phyloP scores from a whole-genome alignment of 2,329 filamentous ascomycete species.

The Dothideomycetidae sp. region DNA sequence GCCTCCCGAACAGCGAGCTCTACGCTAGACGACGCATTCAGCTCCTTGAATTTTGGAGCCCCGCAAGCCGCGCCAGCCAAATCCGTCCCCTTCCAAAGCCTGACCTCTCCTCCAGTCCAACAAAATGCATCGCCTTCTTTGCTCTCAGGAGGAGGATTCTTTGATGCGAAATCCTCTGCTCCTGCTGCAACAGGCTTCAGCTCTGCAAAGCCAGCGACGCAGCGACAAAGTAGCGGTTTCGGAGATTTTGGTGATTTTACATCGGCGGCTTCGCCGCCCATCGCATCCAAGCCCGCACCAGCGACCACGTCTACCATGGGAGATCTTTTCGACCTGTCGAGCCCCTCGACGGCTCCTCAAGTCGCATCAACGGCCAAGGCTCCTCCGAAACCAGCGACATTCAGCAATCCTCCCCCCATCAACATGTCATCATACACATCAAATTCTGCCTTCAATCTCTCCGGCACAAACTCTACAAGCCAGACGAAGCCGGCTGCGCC shows the following conservation, averaged over 20 bases:
- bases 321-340: conserved; percentile 67
- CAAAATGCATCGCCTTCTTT: conserved; percentile 29
- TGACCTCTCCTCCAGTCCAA: conserved; percentile 40
- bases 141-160: conserved; percentile 71
- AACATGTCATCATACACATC: conserved; percentile 26
- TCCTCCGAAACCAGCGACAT: conserved; percentile 20
- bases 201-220: conserved; percentile 27
- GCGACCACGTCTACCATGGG: conserved; percentile 39
- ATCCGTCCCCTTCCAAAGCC: conserved; percentile 49
- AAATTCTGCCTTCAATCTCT: conserved; percentile 72
- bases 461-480: conserved; percentile 31
- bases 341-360: conserved; percentile 22
- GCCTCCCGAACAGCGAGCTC: conserved; percentile 40
- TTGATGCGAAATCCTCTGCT: conserved; percentile 47
- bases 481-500: conserved; percentile 21
- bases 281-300: conserved; percentile 29
- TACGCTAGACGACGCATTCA: conserved; percentile 68
- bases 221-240: conserved; percentile 40
- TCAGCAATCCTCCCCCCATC: conserved; percentile 22
- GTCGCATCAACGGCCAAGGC: conserved; percentile 26
- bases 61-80: conserved; percentile 37
- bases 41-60: conserved; percentile 46
- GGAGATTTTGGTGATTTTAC: conserved; percentile 41
- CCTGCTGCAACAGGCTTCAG: conserved; percentile 22
- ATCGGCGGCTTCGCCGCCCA: conserved; percentile 46